Conservation (phyloP, 2,329 filamentous ascomycete genomes). For the Amphichorda felina region DNA sequence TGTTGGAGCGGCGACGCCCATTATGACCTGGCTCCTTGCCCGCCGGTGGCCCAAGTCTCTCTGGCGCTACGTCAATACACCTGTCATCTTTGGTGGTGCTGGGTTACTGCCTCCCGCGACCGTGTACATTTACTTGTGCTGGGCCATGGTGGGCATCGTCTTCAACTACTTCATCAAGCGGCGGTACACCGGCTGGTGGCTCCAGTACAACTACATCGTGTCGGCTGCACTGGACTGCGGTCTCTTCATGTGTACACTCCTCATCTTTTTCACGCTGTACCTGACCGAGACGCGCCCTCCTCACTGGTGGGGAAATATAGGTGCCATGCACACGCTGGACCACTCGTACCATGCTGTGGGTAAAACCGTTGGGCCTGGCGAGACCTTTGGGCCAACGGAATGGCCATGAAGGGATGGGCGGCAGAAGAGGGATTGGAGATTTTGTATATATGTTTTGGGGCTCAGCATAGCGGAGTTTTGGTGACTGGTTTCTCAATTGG, state of each 20-base stretch:
- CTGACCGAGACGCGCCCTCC: slow-evolving; percentile 43
- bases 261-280: slow-evolving; percentile 59
- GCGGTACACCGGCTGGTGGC: slow-evolving; percentile 60
- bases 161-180: slow-evolving; percentile 60
- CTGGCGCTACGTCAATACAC: slow-evolving; percentile 55
- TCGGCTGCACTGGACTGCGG: slow-evolving; percentile 61
- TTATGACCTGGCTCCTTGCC: slow-evolving; percentile 51
- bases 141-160: slow-evolving; percentile 53
- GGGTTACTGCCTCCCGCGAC: slow-evolving; percentile 57
- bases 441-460: no score
- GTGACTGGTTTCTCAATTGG: no score
- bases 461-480: no score
- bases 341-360: slow-evolving; percentile 25
- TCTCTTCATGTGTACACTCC: slow-evolving; percentile 50
- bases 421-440: no score
- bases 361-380: no score
- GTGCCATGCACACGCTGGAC: slow-evolving; percentile 34
- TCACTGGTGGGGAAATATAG: slow-evolving; percentile 50
- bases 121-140: slow-evolving; percentile 58
- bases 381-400: slow-evolving; percentile 37
- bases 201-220: slow-evolving; percentile 67
- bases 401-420: slow-evolving; percentile 28
- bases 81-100: slow-evolving; percentile 55
- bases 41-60: slow-evolving; percentile 47
- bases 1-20: slow-evolving; percentile 48